A percentile compares a stretch with the other conserved stretches of the same genome.
phyloP scores from a whole-genome alignment of 1,284 basidiomycete species.

The Fomitopsis pinicola region DNA sequence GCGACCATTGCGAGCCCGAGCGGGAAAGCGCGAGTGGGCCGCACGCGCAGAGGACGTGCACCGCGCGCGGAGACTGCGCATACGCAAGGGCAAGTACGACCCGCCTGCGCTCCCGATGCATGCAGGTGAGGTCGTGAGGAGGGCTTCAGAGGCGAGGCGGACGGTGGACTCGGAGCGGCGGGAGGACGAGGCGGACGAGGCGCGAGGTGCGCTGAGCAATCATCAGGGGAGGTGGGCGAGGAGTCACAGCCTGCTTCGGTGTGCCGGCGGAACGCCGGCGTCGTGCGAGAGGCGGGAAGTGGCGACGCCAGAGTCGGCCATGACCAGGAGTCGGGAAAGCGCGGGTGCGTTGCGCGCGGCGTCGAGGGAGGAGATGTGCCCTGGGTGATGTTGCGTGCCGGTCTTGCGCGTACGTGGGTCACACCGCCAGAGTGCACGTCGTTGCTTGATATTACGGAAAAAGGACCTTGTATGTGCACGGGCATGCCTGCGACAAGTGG shows the following conservation, averaged over 20 bases:
- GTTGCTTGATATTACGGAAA: too few relatives aligned
- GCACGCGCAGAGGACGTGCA: not conserved
- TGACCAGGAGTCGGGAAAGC: not conserved
- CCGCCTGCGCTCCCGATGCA: not conserved
- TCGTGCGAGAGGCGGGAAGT: not conserved
- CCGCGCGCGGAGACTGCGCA: not conserved
- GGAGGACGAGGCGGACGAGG: not conserved
- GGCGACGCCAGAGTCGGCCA: not conserved
- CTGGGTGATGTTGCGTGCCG: not conserved
- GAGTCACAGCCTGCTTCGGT: not conserved
- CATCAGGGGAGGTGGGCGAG: not conserved
- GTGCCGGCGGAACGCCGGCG: not conserved
- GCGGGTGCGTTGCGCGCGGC: not conserved
- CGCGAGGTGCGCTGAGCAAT: not conserved
- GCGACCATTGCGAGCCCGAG: conserved; percentile 18
- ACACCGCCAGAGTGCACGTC: too few relatives aligned
- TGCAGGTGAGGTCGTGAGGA: not conserved
- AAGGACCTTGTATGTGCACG: too few relatives aligned
- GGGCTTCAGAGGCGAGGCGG: not conserved
- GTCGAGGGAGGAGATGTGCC: not conserved
- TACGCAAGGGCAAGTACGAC: not conserved
- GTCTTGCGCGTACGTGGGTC: too few relatives aligned
- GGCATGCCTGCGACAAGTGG: too few relatives aligned
- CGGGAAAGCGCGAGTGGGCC: conserved; percentile 21
- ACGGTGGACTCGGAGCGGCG: not conserved